Base-by-base conservation (phyloP, 305 asterid species). In the Euphrasia arctica region DNA sequence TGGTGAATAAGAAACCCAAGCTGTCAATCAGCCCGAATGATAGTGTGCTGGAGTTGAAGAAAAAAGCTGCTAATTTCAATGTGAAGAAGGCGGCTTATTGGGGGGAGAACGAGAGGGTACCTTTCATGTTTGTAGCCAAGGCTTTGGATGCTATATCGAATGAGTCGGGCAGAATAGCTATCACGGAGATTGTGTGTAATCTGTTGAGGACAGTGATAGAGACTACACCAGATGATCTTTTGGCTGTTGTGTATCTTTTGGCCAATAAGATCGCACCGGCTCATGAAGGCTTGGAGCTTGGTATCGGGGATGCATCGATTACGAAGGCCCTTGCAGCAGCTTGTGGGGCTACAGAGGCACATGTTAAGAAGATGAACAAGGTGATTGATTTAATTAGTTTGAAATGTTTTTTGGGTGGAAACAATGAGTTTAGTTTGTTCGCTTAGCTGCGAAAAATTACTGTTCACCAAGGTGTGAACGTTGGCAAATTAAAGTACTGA, bases 271-370 rank as follows among this genome's bases (percentile, higher is more conserved):
- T 90, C 65, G 95, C 95, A 9, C 75, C 97, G 12, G 94, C 92
- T 5, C 97, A 88, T 25, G 96, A 93, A 67, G 96, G 97, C 41
- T 65, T 90, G 82, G 95, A 93, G 82, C 99, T 93, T 60, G 99
- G 99, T 25, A 77, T 93, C 67, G 97, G 99, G 36, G 97, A 88
- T 64, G 80, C 91, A 70, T 83, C 89, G 3, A 83, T 90, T 64
- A 79, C 86, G 63, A 88, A 88, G 80, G 96, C 95, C n/a, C 95
- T 93, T 71, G 95, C 97, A 0, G 93, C 86, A 79, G 95, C 99
- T 61, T 93, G 87, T 72, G 99, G 99, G 29, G 69, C 91, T 22
- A 80, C 78, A 74, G 95, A 88, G 75, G 77, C 91, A 13, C 90
- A 80, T 56, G 69, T 90, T 51, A 90, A 82, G 86, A 86, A 82